Evolutionary conservation across 345 rosid species (phyloP), one percentile per base, ranked within the genome.

Genomic region (Salix purpurea): DNA sequence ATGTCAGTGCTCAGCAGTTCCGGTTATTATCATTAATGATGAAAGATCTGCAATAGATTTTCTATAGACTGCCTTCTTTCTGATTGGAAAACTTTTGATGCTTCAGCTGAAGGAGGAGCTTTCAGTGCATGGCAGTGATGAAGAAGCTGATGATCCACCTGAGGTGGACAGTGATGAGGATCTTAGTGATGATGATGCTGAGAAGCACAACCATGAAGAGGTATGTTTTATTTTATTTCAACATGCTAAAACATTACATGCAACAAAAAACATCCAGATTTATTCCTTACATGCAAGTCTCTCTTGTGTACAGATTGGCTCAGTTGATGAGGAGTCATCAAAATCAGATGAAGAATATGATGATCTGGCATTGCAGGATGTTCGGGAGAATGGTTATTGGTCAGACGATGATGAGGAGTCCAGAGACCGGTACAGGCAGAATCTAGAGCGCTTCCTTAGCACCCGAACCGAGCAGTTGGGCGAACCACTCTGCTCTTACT

Each of bases 311-410:
- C 88, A 96, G 98, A 82, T 91, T n/a, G 99, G 99, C 4, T 96
- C 99, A 2, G 99, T 96, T 34, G 99, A 96, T 26, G 99, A 96
- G 89, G 93, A 91, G 75, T 93, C 95, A 2, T 90, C 97, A 36
- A 94, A 91, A 75, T 90, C 98, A 6, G 99, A 96, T 50, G 99
- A 96, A 82, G 98, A 96, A 84, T 96, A 94, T 13, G 97, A 92
- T 68, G 99, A 96, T 87, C 93, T 96, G 66, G 98, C 97, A 23
- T 89, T 96, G 98, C 87, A 74, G 67, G 99, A 96, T 79, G 73
- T 79, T 50, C 82, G 76, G 32, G 84, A 85, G 56, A 92, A 86
- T 75, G 90, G 91, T n/a, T 92, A 91, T 64, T 79, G 88, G 85
- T 75, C 96, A 0, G 98, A 89, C 7, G 86, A 80, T 0, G 92